Conservation (phyloP, 139 green algal genomes). For the Ostreobium quekettii region DNA sequence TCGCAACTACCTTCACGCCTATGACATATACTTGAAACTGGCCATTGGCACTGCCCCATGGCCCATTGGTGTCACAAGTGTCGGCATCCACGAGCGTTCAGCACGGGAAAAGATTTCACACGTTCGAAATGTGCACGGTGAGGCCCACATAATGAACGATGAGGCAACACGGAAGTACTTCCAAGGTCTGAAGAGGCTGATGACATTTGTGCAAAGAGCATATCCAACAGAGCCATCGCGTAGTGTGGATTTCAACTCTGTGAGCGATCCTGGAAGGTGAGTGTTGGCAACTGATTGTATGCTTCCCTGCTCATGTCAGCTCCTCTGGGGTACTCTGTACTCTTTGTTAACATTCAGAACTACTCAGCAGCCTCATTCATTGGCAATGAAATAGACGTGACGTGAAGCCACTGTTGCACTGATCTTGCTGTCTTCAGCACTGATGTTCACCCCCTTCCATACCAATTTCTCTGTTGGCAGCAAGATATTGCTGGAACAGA, state of each 20-base stretch:
- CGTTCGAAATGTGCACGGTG: conserved; percentile 41
- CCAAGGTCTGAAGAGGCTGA: conserved; percentile 80
- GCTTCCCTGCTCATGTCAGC: background rate
- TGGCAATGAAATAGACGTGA: too few relatives aligned
- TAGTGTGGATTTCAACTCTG: conserved; percentile 70
- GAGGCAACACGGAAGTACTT: conserved; percentile 94
- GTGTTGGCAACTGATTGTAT: conserved; percentile 38
- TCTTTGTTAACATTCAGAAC: background rate
- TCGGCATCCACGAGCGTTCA: conserved; percentile 86
- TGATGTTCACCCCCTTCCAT: background rate
- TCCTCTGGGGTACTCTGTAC: background rate
- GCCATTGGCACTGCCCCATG: conserved; percentile 92
- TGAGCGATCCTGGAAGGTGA: conserved; percentile 42
- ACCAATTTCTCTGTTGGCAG: too few relatives aligned
- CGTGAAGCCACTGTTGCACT: too few relatives aligned
- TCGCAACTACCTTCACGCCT: conserved; percentile 88
- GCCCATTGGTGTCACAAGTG: conserved; percentile 90
- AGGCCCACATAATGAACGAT: conserved; percentile 99
- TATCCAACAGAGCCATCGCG: conserved; percentile 79
- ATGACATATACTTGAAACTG: conserved; percentile 92
- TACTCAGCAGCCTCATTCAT: too few relatives aligned
- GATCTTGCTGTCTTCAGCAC: background rate
- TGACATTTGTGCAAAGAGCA: conserved; percentile 72
- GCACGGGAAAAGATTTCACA: conserved; percentile 94
- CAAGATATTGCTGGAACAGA: too few relatives aligned